These are phyloP conservation scores for Aspergillus sp. DNA, from an alignment of 2,329 filamentous ascomycete genomes.

Conservation along the genomic window DNA sequence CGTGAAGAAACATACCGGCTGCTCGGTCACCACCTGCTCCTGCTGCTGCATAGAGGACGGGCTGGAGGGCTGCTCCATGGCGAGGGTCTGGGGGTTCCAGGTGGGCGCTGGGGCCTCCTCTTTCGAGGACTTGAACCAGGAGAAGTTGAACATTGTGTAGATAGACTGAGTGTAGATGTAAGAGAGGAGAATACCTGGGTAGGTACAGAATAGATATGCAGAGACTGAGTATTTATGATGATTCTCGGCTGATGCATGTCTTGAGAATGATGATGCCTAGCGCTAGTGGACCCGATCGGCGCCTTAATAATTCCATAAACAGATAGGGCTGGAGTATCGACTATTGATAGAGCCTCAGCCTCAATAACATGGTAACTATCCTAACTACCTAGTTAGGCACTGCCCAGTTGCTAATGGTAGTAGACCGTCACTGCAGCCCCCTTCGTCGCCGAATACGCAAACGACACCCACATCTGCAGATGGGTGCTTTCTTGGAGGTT, in stretches of 20 bases:
- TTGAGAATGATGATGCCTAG: no score
- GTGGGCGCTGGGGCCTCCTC: neutral
- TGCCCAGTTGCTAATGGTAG: neutral
- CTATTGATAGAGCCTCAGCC: no score
- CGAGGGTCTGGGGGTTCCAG: neutral
- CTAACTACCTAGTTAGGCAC: no score
- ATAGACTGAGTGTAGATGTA: no score
- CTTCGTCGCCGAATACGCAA: neutral
- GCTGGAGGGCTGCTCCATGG: constrained; percentile 1
- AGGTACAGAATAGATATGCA: no score
- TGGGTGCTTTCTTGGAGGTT: neutral
- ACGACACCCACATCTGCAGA: neutral
- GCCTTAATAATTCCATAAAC: no score
- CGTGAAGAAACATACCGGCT: neutral
- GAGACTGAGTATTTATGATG: no score
- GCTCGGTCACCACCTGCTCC: neutral
- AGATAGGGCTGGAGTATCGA: no score
- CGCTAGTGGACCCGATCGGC: no score
- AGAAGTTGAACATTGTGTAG: neutral
- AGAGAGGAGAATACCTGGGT: no score
- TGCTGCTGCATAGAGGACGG: neutral
- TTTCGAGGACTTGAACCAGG: constrained; percentile 2
- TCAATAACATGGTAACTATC: no score
- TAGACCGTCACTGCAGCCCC: neutral
- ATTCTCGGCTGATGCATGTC: no score